These are phyloP conservation scores for Porogramme epimiltina DNA, from an alignment of 1,284 basidiomycete species.

Conservation along the genomic window DNA sequence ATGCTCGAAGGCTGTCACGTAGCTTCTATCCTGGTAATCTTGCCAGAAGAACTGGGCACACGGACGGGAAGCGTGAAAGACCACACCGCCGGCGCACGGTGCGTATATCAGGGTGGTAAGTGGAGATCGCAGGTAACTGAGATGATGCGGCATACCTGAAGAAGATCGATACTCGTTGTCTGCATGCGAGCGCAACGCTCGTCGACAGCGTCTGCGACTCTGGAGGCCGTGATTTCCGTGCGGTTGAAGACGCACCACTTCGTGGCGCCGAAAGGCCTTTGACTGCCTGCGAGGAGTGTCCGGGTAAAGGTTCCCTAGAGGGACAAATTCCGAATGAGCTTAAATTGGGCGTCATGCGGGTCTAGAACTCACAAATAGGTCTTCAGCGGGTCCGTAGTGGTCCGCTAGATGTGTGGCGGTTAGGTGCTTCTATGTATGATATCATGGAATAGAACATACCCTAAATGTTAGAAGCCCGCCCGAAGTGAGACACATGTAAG, in stretches of 20 bases:
- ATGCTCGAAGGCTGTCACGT: conserved; percentile 59
- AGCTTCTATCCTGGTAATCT: conserved; percentile 68
- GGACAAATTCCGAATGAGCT: conserved; percentile 1
- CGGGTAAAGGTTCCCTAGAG: conserved; percentile 51
- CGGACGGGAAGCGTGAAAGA: too few relatives aligned
- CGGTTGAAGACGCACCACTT: conserved; percentile 78
- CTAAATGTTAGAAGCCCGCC: conserved; percentile 7
- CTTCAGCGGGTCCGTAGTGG: conserved; percentile 77
- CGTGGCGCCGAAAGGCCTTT: conserved; percentile 61
- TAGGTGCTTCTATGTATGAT: background rate
- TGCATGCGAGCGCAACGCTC: conserved; percentile 61
- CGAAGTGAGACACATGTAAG: background rate
- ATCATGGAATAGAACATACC: conserved; percentile 14
- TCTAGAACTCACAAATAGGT: conserved; percentile 60
- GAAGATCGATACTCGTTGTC: conserved; percentile 55
- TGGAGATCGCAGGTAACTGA: conserved; percentile 7
- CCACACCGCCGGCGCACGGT: too few relatives aligned
- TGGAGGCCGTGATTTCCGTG: conserved; percentile 45
- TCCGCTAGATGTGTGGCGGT: conserved; percentile 50
- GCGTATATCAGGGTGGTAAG: too few relatives aligned
- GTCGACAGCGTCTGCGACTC: conserved; percentile 59
- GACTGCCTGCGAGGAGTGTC: conserved; percentile 13
- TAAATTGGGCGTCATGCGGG: too few relatives aligned
- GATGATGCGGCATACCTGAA: conserved; percentile 49
- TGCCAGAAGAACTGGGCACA: conserved; percentile 75